Percentiles rank a stretch among this genome's conserved stretches.
These are phyloP conservation scores for Esteya vermicola DNA, from an alignment of 2,329 filamentous ascomycete species.

Conservation along the genomic window DNA sequence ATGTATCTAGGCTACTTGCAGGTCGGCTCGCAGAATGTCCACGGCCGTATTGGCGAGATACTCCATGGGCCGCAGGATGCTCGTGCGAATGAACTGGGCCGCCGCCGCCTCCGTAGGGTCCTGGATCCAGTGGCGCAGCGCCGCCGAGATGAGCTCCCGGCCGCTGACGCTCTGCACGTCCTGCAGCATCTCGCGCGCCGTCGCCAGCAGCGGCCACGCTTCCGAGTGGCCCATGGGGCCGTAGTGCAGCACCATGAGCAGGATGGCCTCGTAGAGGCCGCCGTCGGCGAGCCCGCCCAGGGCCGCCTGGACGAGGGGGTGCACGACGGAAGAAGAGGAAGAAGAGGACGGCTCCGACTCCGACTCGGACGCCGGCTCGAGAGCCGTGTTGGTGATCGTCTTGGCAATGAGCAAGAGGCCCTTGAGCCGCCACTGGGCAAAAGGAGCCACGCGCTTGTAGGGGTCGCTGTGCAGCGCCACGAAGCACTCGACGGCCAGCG, in stretches of 20 bases:
- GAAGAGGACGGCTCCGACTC: not conserved
- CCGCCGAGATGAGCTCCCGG: conserved; percentile 26
- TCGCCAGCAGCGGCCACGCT: conserved; percentile 29
- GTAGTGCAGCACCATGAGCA: conserved; percentile 31
- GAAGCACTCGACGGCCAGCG: conserved; percentile 33
- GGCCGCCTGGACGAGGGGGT: conserved; percentile 13
- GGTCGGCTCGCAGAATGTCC: conserved; percentile 26
- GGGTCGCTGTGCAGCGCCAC: conserved; percentile 32
- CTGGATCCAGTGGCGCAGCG: conserved; percentile 29
- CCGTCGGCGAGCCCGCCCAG: conserved; percentile 35
- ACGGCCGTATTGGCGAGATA: conserved; percentile 31
- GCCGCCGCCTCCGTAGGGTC: conserved; percentile 25
- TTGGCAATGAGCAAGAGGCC: conserved; percentile 36
- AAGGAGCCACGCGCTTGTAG: conserved; percentile 33
- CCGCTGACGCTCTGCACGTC: conserved; percentile 33
- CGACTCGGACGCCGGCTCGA: conserved; percentile 11
- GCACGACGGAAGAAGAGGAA: conserved; percentile 11
- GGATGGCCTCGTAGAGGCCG: conserved; percentile 36
- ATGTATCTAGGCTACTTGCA: too few relatives aligned
- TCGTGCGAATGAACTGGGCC: conserved; percentile 32
- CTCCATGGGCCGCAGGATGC: conserved; percentile 32
- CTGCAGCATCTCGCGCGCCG: conserved; percentile 30
- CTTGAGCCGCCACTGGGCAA: conserved; percentile 34
- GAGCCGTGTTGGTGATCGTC: conserved; percentile 34
- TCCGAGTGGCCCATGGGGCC: conserved; percentile 26